Percentiles rank a stretch among this genome's conserved stretches.
Conservation (phyloP, 805 yeast species). For the Yueomyces sp. region DNA sequence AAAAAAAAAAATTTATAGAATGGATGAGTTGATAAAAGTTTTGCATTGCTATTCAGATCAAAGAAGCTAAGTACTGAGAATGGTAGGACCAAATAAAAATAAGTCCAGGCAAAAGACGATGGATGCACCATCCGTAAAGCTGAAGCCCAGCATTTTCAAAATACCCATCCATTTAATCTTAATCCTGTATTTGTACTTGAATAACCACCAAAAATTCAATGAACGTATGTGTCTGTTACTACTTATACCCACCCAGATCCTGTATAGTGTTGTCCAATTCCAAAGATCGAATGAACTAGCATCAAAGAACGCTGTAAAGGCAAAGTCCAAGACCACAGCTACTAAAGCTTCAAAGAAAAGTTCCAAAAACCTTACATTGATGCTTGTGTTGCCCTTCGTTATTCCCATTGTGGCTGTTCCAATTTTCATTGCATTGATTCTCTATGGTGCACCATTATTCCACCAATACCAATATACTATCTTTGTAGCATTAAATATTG, state of each 20-base stretch:
- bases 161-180: neutral
- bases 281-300: neutral
- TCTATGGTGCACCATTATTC: slow-evolving; percentile 74
- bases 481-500: slow-evolving; percentile 45
- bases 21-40: no score
- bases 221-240: neutral
- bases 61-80: no score
- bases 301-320: neutral
- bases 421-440: slow-evolving; percentile 28
- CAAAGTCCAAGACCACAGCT: neutral
- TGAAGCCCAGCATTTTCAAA: neutral
- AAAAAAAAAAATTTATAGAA: no score
- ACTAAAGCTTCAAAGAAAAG: neutral
- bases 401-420: slow-evolving; percentile 13
- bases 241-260: neutral
- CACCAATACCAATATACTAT: slow-evolving; percentile 40
- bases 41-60: no score
- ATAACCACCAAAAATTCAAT: neutral
- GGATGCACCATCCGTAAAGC: no score
- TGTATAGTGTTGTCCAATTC: neutral
- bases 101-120: no score
- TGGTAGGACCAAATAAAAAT: no score
- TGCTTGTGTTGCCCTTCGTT: neutral
- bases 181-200: neutral
- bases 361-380: neutral